Evolutionary conservation across 371 early-diverging fungal genomes (phyloP).

Genomic region (Mortierella sp.): DNA sequence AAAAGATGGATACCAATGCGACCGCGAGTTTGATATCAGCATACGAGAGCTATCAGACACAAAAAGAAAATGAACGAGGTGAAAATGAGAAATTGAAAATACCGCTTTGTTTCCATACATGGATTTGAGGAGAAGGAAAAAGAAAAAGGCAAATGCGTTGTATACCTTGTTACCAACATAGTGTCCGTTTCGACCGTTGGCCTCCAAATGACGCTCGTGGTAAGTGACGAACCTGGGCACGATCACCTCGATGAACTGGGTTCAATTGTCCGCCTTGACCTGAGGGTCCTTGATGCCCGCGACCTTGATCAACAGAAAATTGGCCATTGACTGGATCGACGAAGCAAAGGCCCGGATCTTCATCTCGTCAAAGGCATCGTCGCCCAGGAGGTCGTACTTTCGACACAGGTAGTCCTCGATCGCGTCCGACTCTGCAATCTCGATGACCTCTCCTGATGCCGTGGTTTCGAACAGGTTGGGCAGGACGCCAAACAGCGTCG

Average conservation of each 20-base stretch:
- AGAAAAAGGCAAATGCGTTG: neutral
- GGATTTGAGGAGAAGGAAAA: no score
- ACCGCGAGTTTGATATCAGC: conserved; percentile 25
- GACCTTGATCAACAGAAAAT: conserved; percentile 18
- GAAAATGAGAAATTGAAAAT: neutral
- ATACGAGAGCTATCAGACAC: conserved; percentile 17
- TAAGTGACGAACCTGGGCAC: conserved; percentile 16
- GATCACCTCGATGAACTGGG: conserved; percentile 25
- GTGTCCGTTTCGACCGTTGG: conserved; percentile 34
- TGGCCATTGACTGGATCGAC: conserved; percentile 17
- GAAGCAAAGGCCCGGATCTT: conserved; percentile 32
- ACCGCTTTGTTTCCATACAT: neutral
- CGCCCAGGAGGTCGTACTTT: conserved; percentile 27
- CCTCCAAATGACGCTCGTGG: conserved; percentile 35
- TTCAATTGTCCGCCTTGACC: conserved; percentile 32
- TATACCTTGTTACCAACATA: conserved; percentile 42
- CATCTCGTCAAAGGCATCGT: conserved; percentile 37
- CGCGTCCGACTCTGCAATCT: conserved; percentile 39
- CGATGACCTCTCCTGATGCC: conserved; percentile 22
- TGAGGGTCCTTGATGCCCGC: conserved; percentile 19
- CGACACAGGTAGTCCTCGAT: conserved; percentile 42
- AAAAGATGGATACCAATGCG: conserved; percentile 14
- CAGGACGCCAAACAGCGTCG: conserved; percentile 31
- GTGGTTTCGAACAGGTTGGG: conserved; percentile 47
- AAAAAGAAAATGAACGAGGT: neutral